Conservation (phyloP, 2,329 filamentous ascomycete genomes). For the Fusarium sp. region DNA sequence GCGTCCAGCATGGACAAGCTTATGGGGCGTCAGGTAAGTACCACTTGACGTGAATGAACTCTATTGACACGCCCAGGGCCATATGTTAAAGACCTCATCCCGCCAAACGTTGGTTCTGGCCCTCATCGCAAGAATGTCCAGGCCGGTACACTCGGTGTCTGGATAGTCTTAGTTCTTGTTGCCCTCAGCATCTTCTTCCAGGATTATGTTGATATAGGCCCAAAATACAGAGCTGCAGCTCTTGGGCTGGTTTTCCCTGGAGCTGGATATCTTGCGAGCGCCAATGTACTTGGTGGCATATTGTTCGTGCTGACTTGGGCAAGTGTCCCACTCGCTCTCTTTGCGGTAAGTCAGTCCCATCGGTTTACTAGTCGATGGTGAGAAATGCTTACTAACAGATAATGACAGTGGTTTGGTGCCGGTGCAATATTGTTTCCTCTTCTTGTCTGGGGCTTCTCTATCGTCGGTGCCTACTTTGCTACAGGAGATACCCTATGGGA, state of each 20-base stretch:
- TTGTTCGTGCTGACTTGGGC: background rate
- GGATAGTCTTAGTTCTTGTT: accelerated
- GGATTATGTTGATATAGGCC: accelerated
- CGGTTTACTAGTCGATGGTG: no score
- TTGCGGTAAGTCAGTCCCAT: background rate
- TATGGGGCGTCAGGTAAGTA: background rate
- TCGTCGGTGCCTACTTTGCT: background rate
- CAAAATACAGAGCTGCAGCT: background rate
- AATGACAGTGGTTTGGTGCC: background rate
- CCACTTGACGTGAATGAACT: no score
- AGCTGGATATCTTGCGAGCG: background rate
- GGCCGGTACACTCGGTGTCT: accelerated
- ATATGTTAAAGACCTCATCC: background rate
- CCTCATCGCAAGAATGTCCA: background rate
- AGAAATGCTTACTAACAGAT: accelerated
- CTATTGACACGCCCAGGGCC: background rate
- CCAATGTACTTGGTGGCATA: background rate
- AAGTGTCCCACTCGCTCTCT: background rate
- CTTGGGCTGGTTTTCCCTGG: background rate
- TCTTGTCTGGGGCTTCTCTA: background rate
- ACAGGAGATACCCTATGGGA: background rate
- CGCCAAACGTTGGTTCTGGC: background rate
- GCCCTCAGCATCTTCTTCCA: accelerated
- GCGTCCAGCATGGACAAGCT: background rate
- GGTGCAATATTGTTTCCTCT: background rate